Evolutionary conservation across 129 eudicot species (phyloP).

Genomic region (Escallonia rubra): DNA sequence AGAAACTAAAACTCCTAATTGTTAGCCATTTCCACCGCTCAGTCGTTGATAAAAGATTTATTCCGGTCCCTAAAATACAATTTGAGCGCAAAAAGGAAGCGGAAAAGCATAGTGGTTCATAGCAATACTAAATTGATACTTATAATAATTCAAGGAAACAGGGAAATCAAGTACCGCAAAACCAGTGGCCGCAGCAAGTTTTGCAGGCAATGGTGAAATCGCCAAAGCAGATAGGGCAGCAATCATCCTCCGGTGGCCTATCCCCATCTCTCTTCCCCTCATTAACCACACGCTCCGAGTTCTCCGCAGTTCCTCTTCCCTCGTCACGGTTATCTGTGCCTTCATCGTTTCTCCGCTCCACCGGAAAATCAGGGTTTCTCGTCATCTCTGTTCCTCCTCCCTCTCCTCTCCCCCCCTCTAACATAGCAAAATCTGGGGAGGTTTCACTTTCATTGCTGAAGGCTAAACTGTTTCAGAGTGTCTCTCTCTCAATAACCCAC

Average conservation of each 20-base stretch:
- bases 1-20: too few relatives aligned
- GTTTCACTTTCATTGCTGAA: not conserved
- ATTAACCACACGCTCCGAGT: not conserved
- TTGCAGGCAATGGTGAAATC: conserved; percentile 26
- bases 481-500: too few relatives aligned
- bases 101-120: too few relatives aligned
- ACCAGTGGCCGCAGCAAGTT: conserved; percentile 37
- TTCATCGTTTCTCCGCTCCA: not conserved
- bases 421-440: not conserved
- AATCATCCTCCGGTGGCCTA: conserved; percentile 26
- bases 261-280: conserved; percentile 2
- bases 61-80: too few relatives aligned
- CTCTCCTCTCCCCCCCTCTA: not conserved
- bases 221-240: conserved; percentile 31
- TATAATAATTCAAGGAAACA: not conserved
- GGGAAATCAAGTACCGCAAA: conserved; percentile 18
- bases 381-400: too few relatives aligned
- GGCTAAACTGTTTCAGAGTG: too few relatives aligned
- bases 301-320: not conserved
- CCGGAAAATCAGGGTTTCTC: not conserved
- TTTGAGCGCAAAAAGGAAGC: too few relatives aligned
- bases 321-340: not conserved
- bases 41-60: too few relatives aligned
- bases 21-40: too few relatives aligned
- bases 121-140: too few relatives aligned